Evolutionary conservation across 2,329 filamentous ascomycete species (phyloP), one percentile per base, ranked within the genome.

Genomic region (Exserohilum rostratum): DNA sequence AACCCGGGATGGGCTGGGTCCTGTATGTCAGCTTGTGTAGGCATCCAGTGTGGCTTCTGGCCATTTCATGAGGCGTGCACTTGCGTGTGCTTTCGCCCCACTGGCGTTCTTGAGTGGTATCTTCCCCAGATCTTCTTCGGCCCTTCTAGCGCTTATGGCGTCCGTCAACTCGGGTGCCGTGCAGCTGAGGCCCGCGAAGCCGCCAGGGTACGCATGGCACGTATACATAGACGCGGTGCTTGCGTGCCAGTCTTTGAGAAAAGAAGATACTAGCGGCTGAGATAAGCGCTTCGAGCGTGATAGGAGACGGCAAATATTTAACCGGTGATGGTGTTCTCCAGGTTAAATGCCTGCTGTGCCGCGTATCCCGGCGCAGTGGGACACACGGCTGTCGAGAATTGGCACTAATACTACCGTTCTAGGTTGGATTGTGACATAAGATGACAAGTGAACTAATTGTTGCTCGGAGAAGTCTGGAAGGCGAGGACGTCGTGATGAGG

Each of bases 121-220:
- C 50, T 62, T 64, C 58, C 53, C 58, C 37, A 56, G 51, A 60
- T 55, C 52, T 64, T 64, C 60, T 54, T 51, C 53, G 48, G 33
- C n/a, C 39, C 53, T 63, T 63, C 61, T 64, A 64, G 59, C 43
- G 58, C 59, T 62, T 53, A 60, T 49, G 33, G 44, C 57, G 40
- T 35, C 56, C 61, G 50, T 58, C 46, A 45, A 50, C 25, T 57
- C 61, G 61, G 61, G 47, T 49, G 27, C 57, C 39, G 50, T 62
- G 47, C 57, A 55, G 53, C 48, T 46, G 48, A 48, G 48, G 53
- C 37, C 46, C 46, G 50, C 35, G 46, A 52, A 43, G 48, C 53
- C 47, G 38, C 53, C 34, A 40, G 46, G 31, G 46, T 48, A 39
- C 31, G 50, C 46, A 54, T 57, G 50, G 48, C 29, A 40, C n/a